Conservation (phyloP, 352 stramenopile species). For the Pythium phragmiticola region DNA sequence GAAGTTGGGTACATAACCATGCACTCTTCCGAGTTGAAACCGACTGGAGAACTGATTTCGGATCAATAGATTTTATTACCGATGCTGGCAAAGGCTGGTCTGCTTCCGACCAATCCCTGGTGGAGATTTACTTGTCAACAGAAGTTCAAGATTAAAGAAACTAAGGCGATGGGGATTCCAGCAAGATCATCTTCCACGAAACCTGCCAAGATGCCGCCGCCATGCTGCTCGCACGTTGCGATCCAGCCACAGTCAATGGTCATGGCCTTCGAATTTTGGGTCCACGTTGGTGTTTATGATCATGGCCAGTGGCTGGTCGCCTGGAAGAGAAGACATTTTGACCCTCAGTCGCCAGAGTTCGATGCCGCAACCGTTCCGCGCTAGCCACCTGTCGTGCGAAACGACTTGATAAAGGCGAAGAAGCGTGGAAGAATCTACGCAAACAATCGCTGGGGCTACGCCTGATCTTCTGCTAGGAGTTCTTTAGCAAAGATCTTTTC, state of each 20-base stretch:
- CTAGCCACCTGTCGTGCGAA: constrained; percentile 7
- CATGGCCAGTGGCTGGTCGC: background rate
- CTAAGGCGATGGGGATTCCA: too few species aligned
- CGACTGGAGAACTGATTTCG: constrained; percentile 1
- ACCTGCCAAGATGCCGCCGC: too few species aligned
- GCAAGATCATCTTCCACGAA: too few species aligned
- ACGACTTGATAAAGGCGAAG: background rate
- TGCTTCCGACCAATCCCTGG: background rate
- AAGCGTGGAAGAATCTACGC: background rate
- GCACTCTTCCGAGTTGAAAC: background rate
- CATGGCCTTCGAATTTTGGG: background rate
- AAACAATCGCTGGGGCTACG: too few species aligned
- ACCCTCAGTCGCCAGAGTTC: background rate
- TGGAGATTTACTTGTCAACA: too few species aligned
- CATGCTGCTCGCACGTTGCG: too few species aligned
- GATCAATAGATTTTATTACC: background rate
- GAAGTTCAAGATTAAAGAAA: too few species aligned
- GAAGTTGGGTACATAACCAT: constrained; percentile 10
- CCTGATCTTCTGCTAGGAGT: too few species aligned
- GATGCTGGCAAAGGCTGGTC: background rate
- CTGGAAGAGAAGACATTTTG: constrained; percentile 3
- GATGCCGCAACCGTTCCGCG: constrained; percentile 8
- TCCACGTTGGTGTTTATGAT: background rate
- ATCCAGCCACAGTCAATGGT: background rate
- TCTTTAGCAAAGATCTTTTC: constrained; percentile 1